Percentiles rank a stretch among this genome's conserved stretches.
These are phyloP conservation scores for Claviceps purpurea DNA, from an alignment of 2,329 filamentous ascomycete genomes.

Conservation along the genomic window DNA sequence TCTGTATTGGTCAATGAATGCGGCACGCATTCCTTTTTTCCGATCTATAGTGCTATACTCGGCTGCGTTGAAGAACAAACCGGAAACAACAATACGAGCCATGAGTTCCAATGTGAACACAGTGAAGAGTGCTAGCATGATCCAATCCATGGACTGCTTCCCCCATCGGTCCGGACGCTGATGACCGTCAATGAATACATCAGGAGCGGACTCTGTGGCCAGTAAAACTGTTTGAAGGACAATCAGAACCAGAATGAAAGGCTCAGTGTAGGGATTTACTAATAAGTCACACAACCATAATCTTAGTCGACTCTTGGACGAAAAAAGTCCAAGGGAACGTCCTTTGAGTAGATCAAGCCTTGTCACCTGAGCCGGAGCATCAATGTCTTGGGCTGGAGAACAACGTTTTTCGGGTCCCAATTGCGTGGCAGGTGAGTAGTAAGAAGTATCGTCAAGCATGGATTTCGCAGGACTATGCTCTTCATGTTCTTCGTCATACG, in stretches of 20 bases:
- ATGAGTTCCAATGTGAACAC: conserved; percentile 81
- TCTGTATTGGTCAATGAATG: conserved; percentile 62
- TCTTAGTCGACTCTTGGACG: conserved; percentile 62
- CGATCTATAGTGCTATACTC: conserved; percentile 89
- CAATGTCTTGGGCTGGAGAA: conserved; percentile 4
- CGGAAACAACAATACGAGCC: conserved; percentile 80
- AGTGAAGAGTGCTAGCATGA: conserved; percentile 68
- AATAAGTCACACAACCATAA: conserved; percentile 67
- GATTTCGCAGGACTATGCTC: conserved; percentile 16
- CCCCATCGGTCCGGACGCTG: conserved; percentile 54
- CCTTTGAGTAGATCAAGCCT: conserved; percentile 66
- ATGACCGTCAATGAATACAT: conserved; percentile 52
- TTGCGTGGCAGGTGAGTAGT: conserved; percentile 33
- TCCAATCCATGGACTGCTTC: conserved; percentile 57
- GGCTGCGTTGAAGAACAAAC: conserved; percentile 75
- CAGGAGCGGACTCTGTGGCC: conserved; percentile 64
- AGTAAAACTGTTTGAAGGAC: conserved; percentile 80
- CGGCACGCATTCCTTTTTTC: conserved; percentile 58
- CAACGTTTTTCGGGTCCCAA: conserved; percentile 32
- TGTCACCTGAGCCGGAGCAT: conserved; percentile 7
- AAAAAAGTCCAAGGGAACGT: conserved; percentile 73
- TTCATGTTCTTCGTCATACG: conserved; percentile 15
- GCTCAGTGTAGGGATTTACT: conserved; percentile 77
- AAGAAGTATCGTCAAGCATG: conserved; percentile 34
- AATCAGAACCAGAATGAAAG: conserved; percentile 75